Evolutionary conservation across 108 stramenopile genomes (phyloP), one percentile per base, ranked within the genome.

Genomic region (Parietichytrium sp.): DNA sequence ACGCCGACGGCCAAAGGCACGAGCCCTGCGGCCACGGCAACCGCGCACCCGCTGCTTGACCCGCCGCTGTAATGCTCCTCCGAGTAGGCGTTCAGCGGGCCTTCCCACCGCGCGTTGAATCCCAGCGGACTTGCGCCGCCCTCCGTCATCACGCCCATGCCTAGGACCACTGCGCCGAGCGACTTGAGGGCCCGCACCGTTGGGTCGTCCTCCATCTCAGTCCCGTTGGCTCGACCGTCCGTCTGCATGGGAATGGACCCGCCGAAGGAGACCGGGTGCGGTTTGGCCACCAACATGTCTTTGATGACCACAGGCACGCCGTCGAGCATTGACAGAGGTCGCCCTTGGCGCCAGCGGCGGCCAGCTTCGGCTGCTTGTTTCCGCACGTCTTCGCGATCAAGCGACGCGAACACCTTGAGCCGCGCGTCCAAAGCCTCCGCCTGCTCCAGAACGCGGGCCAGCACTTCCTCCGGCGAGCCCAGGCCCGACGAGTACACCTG

Each of bases 241-340:
- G 61, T n/a, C 20, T 45, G 36, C 4, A 23, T 42, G 6, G 25
- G 20, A n/a, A 72, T 42, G 61, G 38, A 45, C 23, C 61, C 83
- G 23, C 89, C 91, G 33, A 84, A 51, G 15, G 86, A 86, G 7
- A 79, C 50, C 45, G 47, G 45, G 30, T 84, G 88, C 3, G 88
- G 86, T 30, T 78, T 80, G 16, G 85, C 82, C 13, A 80, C 33
- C 18, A 87, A 50, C 54, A 86, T 89, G 27, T 91, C 91, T 83
- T 91, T 91, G 49, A 91, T 77, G 15, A 80, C 80, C 10, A 91
- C 80, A 10, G 91, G 91, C 4, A 91, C 91, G 25, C 91, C 91
- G 78, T 91, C 89, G 18, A 89, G 51, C 4, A 88, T 78, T 4
- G 88, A 82, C 52, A 88, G 79, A 4, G 84, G 78, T 3, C 29